phyloP scores from a whole-genome alignment of 768 basidiomycete genomes.

The Macrolepiota fuliginosa region DNA sequence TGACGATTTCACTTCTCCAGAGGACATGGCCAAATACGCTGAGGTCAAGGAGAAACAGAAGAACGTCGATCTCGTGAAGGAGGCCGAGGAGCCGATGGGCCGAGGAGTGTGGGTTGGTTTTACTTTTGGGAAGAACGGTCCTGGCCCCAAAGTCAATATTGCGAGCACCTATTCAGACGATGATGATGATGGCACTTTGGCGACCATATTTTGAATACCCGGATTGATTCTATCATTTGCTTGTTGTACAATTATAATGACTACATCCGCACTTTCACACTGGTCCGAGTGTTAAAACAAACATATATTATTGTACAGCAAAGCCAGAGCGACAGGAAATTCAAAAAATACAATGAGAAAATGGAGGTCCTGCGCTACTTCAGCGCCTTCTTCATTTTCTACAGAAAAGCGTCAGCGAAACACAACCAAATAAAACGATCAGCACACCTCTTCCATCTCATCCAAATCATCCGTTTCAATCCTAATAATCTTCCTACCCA shows the following conservation, averaged over 20 bases:
- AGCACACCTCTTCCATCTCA: conserved; percentile 85
- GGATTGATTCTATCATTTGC: background rate
- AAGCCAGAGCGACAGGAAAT: too few species aligned
- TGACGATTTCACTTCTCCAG: conserved; percentile 82
- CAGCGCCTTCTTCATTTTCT: conserved; percentile 83
- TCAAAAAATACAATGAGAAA: too few species aligned
- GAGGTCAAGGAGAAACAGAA: conserved; percentile 97
- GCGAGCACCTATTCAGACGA: conserved; percentile 29
- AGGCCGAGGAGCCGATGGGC: conserved; percentile 72
- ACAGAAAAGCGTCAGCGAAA: conserved; percentile 10
- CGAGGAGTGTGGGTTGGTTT: conserved; percentile 91
- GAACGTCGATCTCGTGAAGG: conserved; percentile 89
- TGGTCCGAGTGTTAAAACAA: too few species aligned
- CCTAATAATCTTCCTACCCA: conserved; percentile 75
- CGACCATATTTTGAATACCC: conserved; percentile 53
- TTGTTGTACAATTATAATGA: conserved; percentile 1
- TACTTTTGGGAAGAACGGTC: conserved; percentile 87
- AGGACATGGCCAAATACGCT: conserved; percentile 99
- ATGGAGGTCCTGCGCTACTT: conserved; percentile 38
- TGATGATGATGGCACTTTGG: conserved; percentile 54
- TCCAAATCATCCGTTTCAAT: conserved; percentile 91
- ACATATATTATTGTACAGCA: too few species aligned
- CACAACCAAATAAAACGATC: background rate
- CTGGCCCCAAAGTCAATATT: conserved; percentile 46
- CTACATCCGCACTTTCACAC: too few species aligned